A percentile compares a stretch with the other conserved stretches of the same genome.
phyloP scores from a whole-genome alignment of 148 eudicot species.

The Camellia japonica region DNA sequence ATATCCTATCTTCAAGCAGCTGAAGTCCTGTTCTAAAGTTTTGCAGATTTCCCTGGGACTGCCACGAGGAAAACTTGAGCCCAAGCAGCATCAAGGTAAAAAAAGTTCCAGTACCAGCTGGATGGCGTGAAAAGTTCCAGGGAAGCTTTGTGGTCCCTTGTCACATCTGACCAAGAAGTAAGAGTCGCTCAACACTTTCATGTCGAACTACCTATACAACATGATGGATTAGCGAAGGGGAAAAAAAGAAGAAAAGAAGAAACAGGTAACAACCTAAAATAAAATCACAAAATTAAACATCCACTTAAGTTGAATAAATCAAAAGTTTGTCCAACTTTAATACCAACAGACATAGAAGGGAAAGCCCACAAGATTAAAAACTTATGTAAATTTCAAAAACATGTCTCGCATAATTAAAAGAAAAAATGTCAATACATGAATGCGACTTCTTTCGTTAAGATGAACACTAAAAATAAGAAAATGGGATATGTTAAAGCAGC shows the following conservation, averaged over 20 bases:
- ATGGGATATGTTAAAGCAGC: neutral
- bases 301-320: too few species aligned
- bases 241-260: neutral
- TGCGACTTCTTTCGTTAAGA: neutral
- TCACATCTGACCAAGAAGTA: constrained; percentile 87
- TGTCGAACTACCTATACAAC: constrained; percentile 15
- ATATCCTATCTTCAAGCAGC: constrained; percentile 86
- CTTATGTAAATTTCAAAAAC: neutral
- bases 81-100: constrained; percentile 37
- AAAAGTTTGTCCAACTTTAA: too few species aligned
- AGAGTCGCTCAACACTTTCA: constrained; percentile 67
- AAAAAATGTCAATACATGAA: neutral
- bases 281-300: too few species aligned
- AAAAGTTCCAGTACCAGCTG: constrained; percentile 89
- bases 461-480: neutral
- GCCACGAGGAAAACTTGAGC: constrained; percentile 78
- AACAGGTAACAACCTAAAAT: neutral
- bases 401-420: neutral
- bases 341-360: too few species aligned
- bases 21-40: constrained; percentile 78
- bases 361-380: too few species aligned
- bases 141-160: constrained; percentile 87
- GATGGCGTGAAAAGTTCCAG: constrained; percentile 80
- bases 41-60: constrained; percentile 76
- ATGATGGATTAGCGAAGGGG: neutral